Evolutionary conservation across 116 monocot species (phyloP), one percentile per base, ranked within the genome.

Genomic region (Zostera marina): DNA sequence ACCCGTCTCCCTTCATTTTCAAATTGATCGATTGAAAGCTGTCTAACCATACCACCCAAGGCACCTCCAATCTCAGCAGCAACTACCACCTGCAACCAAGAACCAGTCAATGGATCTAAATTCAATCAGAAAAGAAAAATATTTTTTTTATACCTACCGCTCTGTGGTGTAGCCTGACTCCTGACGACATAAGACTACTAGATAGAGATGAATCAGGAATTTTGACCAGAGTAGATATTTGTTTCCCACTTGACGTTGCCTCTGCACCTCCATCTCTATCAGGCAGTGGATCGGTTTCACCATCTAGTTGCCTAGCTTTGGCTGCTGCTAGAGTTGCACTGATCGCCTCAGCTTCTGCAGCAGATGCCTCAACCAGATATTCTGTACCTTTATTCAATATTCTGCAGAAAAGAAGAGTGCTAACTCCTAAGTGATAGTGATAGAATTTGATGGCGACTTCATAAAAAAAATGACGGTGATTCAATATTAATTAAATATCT

Each of bases 1-100:
- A 99, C 98, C 55, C 98, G 74, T 63, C 98, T 76, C 32, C 98
- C 89, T 78, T 99, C 98, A 74, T 99, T 90, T 73, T 99, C 98
- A 79, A 99, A 99, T 44, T 90, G 98, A 53, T 99, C 98, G 47
- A 99, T 99, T 22, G 98, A 99, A 43, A 99, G 91, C 66, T 90
- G 91, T 13, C 98, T 76, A 41, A 90, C 87, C 87, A 99, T 81
- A 46, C 98, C 98, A 66, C 98, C 98, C 66, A 87, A 73, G 65
- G 86, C 98, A 65, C 98, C 91, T 14, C 98, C 87, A 19, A 91
- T 83, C 66, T 99, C 98, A 44, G 98, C 98, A 73, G 98, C 98
- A 48, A 99, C 85, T 65, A 99, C 98, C 44, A 99, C 91, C 98
- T 99, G 70, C 42, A 23, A 68, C 85, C 74, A 44, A 47, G 12